Conservation (phyloP, 257 asterid genomes). For the Verbascum thapsus region DNA sequence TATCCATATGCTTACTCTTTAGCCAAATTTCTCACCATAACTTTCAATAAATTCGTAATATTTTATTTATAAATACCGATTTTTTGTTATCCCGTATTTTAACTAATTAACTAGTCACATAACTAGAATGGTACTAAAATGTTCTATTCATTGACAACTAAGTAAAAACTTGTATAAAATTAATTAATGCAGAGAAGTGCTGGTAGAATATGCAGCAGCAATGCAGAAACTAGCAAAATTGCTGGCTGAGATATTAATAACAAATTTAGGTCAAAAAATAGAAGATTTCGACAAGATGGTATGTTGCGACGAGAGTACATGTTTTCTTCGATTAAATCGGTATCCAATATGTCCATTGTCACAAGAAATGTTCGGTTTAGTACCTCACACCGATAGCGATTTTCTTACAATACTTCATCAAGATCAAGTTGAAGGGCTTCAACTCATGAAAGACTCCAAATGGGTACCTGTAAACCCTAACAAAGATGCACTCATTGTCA, state of each 20-base stretch:
- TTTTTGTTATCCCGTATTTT: no score
- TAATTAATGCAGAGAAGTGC: constrained; percentile 56
- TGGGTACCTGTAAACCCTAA: constrained; percentile 71
- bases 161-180: no score
- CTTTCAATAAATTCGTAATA: no score
- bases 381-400: constrained; percentile 82
- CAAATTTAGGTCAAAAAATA: constrained; percentile 37
- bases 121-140: no score
- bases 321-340: constrained; percentile 63
- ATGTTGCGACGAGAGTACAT: constrained; percentile 48
- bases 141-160: no score
- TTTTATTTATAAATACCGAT: no score
- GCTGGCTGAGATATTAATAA: constrained; percentile 48
- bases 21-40: no score
- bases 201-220: constrained; percentile 59
- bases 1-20: no score
- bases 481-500: constrained; percentile 66
- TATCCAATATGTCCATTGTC: constrained; percentile 56
- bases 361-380: constrained; percentile 43
- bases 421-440: constrained; percentile 83
- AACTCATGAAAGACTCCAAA: constrained; percentile 62
- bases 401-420: constrained; percentile 71
- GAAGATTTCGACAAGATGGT: constrained; percentile 37
- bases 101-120: no score
- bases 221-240: constrained; percentile 61